Evolutionary conservation across 345 rosid species (phyloP), one percentile per base, ranked within the genome.

Genomic region (Euphorbia pulcherrima): DNA sequence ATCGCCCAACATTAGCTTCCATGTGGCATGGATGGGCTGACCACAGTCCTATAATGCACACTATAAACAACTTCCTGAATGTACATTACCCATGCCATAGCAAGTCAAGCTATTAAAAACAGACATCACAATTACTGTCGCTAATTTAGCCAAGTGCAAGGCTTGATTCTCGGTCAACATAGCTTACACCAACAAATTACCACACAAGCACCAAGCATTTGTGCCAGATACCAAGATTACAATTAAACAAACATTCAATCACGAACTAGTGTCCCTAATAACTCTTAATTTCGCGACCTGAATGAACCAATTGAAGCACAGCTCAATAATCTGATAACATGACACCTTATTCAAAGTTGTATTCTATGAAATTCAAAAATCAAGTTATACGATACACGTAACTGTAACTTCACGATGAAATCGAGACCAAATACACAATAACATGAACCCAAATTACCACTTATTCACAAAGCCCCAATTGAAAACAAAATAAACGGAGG

Each of bases 391-490:
- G 20, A 7, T 7, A 39, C 35, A 17, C 35, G 28, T 47, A 28
- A 39, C 48, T 48, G 41, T 47, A 9, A 59, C n/a, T 20, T 33
- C 21, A 46, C 11, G 51, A 39, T 21, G 54, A 12, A 68, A 59
- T 26, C 29, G 4, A 50, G 18, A 64, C 0, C 18, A 41, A 64
- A 8, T 26, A 2, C 0, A 47, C 20, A 63, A 59, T 41, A 46
- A 40, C 30, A 28, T 44, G 44, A 26, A 67, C 52, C 67, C 53
- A 67, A 74, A 62, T n/a, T n/a, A n/a, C n/a, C n/a, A n/a, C n/a
- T n/a, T n/a, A n/a, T n/a, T n/a, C n/a, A n/a, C n/a, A n/a, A n/a
- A n/a, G n/a, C n/a, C n/a, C n/a, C n/a, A n/a, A n/a, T n/a, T n/a
- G n/a, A n/a, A n/a, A n/a, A n/a, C n/a, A n/a, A n/a, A n/a, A n/a